Evolutionary conservation across 2,329 filamentous ascomycete genomes (phyloP), one percentile per base, ranked within the genome.

Genomic region (Zymoseptoria crescenta): DNA sequence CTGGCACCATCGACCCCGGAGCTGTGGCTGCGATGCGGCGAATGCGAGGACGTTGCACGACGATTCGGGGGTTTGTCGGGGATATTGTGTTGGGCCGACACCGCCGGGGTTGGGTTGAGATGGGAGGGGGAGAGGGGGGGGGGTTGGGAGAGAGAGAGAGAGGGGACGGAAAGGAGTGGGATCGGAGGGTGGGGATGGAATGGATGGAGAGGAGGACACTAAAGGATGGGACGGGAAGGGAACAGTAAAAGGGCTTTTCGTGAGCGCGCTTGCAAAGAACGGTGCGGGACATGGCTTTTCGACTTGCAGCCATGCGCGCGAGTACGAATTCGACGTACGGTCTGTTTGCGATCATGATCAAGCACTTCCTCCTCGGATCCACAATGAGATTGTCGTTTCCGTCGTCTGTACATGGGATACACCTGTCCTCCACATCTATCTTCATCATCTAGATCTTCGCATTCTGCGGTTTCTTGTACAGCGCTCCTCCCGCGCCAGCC

Each of bases 401-500:
- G 35, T 45, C 13, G 35, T 3, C 35, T 45, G 35, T 45, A 45
- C 35, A 45, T 45, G 2, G 24, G 35, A 45, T 16, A 4, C 35
- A 16, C 35, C 7, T 45, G 35, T 16, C 35, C 7, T 16, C n/a
- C 35, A 4, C 4, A 16, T 45, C 35, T 16, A 52, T 20, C 24
- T 24, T 51, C 24, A 66, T 49, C 49, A 62, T 67, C 57, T 59
- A 62, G 9, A 51, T 52, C 10, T 52, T 56, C 16, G 56, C 53
- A 30, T 45, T 45, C 35, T 45, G 35, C 16, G 59, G 59, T 49
- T 58, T 62, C 30, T 56, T 63, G 59, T 67, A 56, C 64, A 67
- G 60, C 30, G 56, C 50, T 57, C 58, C 50, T 57, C 64, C 20
- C 58, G 59, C 53, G 56, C 67, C 68, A 27, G 58, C 57, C 58